Evolutionary conservation across 768 basidiomycete species (phyloP).

Genomic region (Cubamyces sp.): DNA sequence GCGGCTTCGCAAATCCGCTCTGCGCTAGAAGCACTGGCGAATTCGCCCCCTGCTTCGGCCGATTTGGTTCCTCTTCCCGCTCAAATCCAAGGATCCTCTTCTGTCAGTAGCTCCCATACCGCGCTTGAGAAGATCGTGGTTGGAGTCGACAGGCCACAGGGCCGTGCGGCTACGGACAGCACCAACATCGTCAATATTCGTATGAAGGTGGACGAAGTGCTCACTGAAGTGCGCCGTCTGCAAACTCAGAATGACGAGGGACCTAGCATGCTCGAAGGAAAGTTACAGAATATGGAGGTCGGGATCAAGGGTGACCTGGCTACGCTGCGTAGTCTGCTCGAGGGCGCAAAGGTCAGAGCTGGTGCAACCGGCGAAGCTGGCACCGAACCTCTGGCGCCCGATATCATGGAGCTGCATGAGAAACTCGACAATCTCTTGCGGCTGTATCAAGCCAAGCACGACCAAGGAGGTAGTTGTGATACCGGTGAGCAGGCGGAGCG

Average conservation of each 20-base stretch:
- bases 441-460: constrained; percentile 18
- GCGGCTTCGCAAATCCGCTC: neutral
- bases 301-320: constrained; percentile 38
- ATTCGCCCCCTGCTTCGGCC: neutral
- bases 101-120: constrained; percentile 3
- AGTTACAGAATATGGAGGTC: constrained; percentile 44
- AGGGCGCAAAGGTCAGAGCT: constrained; percentile 19
- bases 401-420: constrained; percentile 37
- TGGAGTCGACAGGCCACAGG: constrained; percentile 20
- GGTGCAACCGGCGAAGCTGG: neutral
- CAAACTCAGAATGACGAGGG: neutral
- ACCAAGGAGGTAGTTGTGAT: neutral
- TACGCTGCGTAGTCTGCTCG: constrained; percentile 22
- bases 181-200: constrained; percentile 27
- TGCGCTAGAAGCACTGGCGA: neutral
- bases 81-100: neutral
- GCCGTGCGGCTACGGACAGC: constrained; percentile 19
- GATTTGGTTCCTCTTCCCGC: neutral
- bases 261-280: constrained; percentile 33
- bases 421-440: constrained; percentile 45
- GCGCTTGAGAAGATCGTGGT: constrained; percentile 25
- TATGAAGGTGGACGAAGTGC: constrained; percentile 30
- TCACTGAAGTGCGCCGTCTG: constrained; percentile 22
- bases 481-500: constrained; percentile 1
- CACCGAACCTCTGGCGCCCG: constrained; percentile 15